Percentiles rank a stretch among this genome's conserved stretches.
Conservation (phyloP, 768 basidiomycete species). For the Lactarius deliciosus region DNA sequence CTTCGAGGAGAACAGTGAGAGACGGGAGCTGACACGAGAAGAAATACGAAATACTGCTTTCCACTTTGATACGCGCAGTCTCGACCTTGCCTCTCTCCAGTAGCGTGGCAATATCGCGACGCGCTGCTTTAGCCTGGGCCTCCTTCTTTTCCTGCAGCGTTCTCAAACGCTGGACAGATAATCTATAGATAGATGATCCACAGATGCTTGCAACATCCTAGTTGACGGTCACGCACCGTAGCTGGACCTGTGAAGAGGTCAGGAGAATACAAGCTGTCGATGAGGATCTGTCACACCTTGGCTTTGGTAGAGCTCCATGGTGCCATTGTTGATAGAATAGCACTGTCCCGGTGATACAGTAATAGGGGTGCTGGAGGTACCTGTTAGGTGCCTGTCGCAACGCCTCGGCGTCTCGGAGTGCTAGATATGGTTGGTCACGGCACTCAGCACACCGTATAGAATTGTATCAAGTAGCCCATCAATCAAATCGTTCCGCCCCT, state of each 20-base stretch:
- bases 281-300: slow-evolving; percentile 40
- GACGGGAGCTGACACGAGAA: slow-evolving; percentile 25
- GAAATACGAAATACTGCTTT: slow-evolving; percentile 60
- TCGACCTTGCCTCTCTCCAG: slow-evolving; percentile 80
- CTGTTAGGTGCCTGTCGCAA: not conserved
- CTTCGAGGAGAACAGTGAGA: slow-evolving; percentile 37
- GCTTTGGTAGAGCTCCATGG: slow-evolving; percentile 65
- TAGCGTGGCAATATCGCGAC: slow-evolving; percentile 79
- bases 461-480: not conserved
- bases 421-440: not conserved
- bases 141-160: slow-evolving; percentile 92
- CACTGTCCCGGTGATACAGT: not conserved
- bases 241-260: slow-evolving; percentile 42
- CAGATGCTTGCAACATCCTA: not conserved
- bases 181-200: slow-evolving; percentile 41
- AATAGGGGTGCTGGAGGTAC: not conserved
- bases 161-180: slow-evolving; percentile 82
- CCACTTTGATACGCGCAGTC: slow-evolving; percentile 82
- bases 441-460: too few species aligned
- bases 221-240: slow-evolving; percentile 40
- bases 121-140: slow-evolving; percentile 70
- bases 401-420: not conserved
- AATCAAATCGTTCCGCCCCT: not conserved
- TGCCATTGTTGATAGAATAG: slow-evolving; percentile 37
- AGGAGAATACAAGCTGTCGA: slow-evolving; percentile 1